Conservation (phyloP, 225 moss, liverwort and hornwort species). For the Thuidium tamariscinum region DNA sequence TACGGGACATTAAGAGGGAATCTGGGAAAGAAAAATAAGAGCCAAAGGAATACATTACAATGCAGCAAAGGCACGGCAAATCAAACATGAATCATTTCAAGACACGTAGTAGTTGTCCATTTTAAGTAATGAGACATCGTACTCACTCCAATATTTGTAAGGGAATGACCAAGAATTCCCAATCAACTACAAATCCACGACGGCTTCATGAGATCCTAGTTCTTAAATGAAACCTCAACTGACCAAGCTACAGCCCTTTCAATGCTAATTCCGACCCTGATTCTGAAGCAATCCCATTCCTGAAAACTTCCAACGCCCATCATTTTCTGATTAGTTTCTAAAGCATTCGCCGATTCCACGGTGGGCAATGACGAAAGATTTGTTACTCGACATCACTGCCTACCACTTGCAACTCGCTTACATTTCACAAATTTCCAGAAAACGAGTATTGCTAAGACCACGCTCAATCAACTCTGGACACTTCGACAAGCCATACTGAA, state of each 20-base stretch:
- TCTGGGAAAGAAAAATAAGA: background rate
- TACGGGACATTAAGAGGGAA: background rate
- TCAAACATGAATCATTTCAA: background rate
- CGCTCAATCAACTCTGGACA: background rate
- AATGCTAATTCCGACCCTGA: background rate
- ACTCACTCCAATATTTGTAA: background rate
- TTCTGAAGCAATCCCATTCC: background rate
- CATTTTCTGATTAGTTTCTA: background rate
- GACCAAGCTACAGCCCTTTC: background rate
- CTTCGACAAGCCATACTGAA: background rate
- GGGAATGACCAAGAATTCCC: background rate
- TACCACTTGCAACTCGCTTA: background rate
- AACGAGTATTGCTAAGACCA: background rate
- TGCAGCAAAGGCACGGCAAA: background rate
- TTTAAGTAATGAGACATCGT: background rate
- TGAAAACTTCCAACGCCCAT: background rate
- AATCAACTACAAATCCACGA: background rate
- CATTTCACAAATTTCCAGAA: background rate
- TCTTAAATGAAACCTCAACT: background rate
- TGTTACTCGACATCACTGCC: background rate
- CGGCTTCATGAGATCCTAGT: background rate
- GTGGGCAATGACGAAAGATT: background rate
- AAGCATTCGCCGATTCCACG: background rate
- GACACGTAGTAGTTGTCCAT: background rate
- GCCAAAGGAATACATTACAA: background rate